phyloP scores from a whole-genome alignment of 2,329 filamentous ascomycete species.

The Rhinocladiella similis region DNA sequence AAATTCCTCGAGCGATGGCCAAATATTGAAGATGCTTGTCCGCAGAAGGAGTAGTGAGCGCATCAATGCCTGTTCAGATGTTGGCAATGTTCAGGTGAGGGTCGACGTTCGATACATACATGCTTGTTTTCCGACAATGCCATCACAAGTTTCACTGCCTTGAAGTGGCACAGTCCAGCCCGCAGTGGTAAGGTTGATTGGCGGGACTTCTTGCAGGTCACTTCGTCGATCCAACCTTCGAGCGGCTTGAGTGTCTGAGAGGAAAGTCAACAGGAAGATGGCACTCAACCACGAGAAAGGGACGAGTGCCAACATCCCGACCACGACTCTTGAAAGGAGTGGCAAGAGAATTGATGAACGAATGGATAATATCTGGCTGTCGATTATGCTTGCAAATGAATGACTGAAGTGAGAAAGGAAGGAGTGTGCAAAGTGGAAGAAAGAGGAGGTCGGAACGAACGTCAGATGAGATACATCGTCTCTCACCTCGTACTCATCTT shows the following conservation, averaged over 20 bases:
- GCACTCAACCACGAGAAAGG: conserved; percentile 7
- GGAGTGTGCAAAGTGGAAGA: conserved; percentile 12
- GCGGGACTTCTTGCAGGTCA: conserved; percentile 17
- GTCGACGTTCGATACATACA: too few relatives aligned
- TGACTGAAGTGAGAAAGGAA: conserved; percentile 9
- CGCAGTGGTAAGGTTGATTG: conserved; percentile 17
- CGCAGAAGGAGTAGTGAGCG: conserved; percentile 34
- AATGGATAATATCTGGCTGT: background rate
- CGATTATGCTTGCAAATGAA: conserved; percentile 8
- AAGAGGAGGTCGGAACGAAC: background rate
- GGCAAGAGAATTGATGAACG: conserved; percentile 13
- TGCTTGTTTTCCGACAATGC: background rate
- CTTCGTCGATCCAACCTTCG: conserved; percentile 16
- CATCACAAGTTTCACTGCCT: conserved; percentile 21
- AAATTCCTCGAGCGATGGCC: conserved; percentile 49
- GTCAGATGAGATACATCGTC: conserved; percentile 2
- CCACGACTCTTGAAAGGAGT: conserved; percentile 21
- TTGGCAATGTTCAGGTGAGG: background rate
- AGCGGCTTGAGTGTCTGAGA: conserved; percentile 7
- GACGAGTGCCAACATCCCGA: conserved; percentile 17
- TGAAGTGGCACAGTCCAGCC: conserved; percentile 27
- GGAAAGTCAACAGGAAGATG: conserved; percentile 5
- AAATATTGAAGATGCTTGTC: conserved; percentile 43
- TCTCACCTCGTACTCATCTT: background rate
- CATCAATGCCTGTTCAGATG: conserved; percentile 18